Base-by-base conservation (phyloP, 768 basidiomycete genomes). In the Daedaleopsis sinensis region DNA sequence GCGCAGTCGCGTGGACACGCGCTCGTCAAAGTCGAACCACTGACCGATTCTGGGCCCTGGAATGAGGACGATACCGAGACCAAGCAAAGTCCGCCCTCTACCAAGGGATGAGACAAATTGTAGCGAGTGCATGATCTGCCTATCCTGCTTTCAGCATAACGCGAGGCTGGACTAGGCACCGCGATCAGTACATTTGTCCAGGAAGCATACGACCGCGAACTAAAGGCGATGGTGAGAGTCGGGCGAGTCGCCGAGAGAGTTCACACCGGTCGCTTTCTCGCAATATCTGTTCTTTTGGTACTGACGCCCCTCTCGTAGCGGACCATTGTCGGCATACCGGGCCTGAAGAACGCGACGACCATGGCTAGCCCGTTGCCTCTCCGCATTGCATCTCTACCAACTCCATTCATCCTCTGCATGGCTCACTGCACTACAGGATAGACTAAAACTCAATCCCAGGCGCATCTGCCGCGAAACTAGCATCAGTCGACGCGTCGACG, bases 241-340 rank as follows among this genome's bases (percentile, higher is more conserved):
- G 27, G 48, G 35, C 39, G 53, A 27, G 46, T 36, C 37, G 53
- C 54, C 59, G 54, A 44, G 59, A 24, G 23, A 48, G 18, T 55
- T 39, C 37, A 54, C 59, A 15, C 55, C 53, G 59, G 59, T 39
- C 19, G 21, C 18, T 55, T 55, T 59, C 21, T n/a, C 32, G 23
- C 50, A 11, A 37, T 43, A 55, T 19, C 19, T 32, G 49, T 19
- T n/a, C 46, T 12, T 19, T 23, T 39, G 3, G 13, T 18, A 42
- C 18, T 42, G 18, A 42, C 39, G 39, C 39, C 39, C 39, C 39
- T 42, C 39, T 18, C 39, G 39, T 42, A 42, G 18, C 59, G 59
- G 59, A 44, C 53, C 47, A 55, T 61, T 61, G 48, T 61, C 59
- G 59, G 59, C 6, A 32, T n/a, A 36, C 39, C 23, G 48, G 39